Conservation (phyloP, 768 basidiomycete genomes). For the Porpolomopsis calyptriformis region DNA sequence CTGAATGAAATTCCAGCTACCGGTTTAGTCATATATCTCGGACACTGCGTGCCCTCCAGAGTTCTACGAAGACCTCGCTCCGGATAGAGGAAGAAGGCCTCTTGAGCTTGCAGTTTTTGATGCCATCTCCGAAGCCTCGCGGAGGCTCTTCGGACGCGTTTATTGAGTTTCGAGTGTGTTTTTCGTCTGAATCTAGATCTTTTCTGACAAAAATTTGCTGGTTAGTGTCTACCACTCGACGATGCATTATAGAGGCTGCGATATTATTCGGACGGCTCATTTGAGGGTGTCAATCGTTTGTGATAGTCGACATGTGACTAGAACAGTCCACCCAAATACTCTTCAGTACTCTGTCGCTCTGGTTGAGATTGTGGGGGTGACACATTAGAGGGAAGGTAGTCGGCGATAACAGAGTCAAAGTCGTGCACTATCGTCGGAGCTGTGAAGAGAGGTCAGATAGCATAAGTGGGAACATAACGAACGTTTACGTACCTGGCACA, state of each 20-base stretch:
- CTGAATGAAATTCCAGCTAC: slow-evolving; percentile 43
- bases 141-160: slow-evolving; percentile 45
- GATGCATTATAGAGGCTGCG: slow-evolving; percentile 19
- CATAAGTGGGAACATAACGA: background rate
- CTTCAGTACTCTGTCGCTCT: background rate
- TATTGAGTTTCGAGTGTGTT: slow-evolving; percentile 78
- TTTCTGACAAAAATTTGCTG: slow-evolving; percentile 1
- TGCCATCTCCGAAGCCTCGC: slow-evolving; percentile 45
- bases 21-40: slow-evolving; percentile 67
- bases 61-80: slow-evolving; percentile 79
- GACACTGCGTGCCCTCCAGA: slow-evolving; percentile 65
- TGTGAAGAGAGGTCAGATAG: slow-evolving; percentile 15
- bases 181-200: background rate
- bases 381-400: slow-evolving; percentile 43
- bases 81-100: slow-evolving; percentile 77
- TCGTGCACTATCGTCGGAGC: slow-evolving; percentile 34
- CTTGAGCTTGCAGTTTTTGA: slow-evolving; percentile 83
- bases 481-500: slow-evolving; percentile 31
- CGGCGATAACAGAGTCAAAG: slow-evolving; percentile 67
- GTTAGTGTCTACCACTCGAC: slow-evolving; percentile 35
- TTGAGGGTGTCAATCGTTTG: too few relatives aligned
- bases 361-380: slow-evolving; percentile 18
- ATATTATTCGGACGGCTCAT: too few relatives aligned
- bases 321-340: slow-evolving; percentile 7
- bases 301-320: background rate